phyloP scores from a whole-genome alignment of 106 monocot species.

The Dioscorea alata region DNA sequence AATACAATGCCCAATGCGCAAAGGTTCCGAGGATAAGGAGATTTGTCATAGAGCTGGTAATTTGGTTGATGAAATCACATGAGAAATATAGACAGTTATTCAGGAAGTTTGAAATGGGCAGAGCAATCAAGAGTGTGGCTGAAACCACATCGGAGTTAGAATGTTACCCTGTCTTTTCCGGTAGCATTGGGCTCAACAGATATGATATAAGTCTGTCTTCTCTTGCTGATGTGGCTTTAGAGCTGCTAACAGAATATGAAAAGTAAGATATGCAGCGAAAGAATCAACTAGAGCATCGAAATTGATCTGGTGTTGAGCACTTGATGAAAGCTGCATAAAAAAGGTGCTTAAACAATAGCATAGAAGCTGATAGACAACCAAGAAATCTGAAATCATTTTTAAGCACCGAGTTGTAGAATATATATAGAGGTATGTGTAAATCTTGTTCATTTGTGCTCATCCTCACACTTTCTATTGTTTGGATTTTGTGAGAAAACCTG shows the following conservation, averaged over 20 bases:
- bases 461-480: no score
- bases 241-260: constrained; percentile 1
- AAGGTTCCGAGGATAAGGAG: constrained; percentile 62
- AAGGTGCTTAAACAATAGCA: not conserved
- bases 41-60: constrained; percentile 44
- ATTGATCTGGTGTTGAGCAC: not conserved
- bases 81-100: constrained; percentile 27
- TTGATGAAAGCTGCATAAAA: not conserved
- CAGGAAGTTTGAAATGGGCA: constrained; percentile 13
- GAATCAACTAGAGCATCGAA: not conserved
- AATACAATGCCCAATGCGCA: constrained; percentile 27
- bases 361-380: not conserved
- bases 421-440: no score
- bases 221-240: constrained; percentile 32
- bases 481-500: no score
- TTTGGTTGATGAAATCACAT: constrained; percentile 42
- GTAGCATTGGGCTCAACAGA: constrained; percentile 36
- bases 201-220: constrained; percentile 21
- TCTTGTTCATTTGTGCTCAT: no score
- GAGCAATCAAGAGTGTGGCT: constrained; percentile 26
- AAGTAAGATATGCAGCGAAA: not conserved
- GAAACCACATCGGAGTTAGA: constrained; percentile 72
- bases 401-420: no score
- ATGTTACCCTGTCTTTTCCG: constrained; percentile 53
- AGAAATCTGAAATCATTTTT: no score